These are phyloP conservation scores for Yamadazyma oceani DNA, from an alignment of 1,139 yeast species.

Conservation along the genomic window DNA sequence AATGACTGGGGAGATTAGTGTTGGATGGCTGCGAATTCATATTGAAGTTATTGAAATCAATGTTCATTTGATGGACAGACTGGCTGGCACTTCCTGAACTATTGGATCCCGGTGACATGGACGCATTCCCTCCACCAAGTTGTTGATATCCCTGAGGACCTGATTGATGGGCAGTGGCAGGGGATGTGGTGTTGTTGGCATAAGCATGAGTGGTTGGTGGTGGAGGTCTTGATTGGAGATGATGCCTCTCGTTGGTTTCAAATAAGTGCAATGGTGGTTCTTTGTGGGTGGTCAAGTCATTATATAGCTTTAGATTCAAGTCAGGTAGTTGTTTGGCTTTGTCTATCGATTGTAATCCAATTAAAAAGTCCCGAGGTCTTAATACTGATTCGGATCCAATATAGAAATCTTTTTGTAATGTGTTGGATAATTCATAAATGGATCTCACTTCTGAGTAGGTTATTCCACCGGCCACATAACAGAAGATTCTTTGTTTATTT, in stretches of 20 bases:
- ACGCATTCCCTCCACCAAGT: background rate
- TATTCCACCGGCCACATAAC: slow-evolving; percentile 87
- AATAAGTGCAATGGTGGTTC: slow-evolving; percentile 39
- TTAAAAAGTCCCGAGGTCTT: slow-evolving; percentile 58
- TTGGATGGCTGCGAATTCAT: slow-evolving; percentile 13
- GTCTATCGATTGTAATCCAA: slow-evolving; percentile 46
- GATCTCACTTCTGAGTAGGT: slow-evolving; percentile 81
- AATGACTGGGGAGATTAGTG: slow-evolving; percentile 25
- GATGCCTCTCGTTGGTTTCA: slow-evolving; percentile 23
- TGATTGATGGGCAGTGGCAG: background rate
- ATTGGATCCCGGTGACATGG: slow-evolving; percentile 3
- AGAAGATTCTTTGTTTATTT: slow-evolving; percentile 71
- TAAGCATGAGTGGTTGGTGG: slow-evolving; percentile 2
- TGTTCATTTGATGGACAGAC: slow-evolving; percentile 13
- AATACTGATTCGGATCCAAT: slow-evolving; percentile 81
- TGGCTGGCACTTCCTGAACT: background rate
- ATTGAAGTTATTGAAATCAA: slow-evolving; percentile 19
- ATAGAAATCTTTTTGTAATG: slow-evolving; percentile 69
- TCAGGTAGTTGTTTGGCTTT: slow-evolving; percentile 31
- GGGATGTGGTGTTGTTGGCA: slow-evolving; percentile 1
- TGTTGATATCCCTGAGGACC: slow-evolving; percentile 1
- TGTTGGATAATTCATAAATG: slow-evolving; percentile 66
- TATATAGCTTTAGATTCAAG: slow-evolving; percentile 33
- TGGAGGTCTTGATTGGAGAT: slow-evolving; percentile 5
- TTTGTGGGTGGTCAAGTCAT: slow-evolving; percentile 23